Base-by-base conservation (phyloP, 2,329 filamentous ascomycete species). In the Fusarium lateritium region DNA sequence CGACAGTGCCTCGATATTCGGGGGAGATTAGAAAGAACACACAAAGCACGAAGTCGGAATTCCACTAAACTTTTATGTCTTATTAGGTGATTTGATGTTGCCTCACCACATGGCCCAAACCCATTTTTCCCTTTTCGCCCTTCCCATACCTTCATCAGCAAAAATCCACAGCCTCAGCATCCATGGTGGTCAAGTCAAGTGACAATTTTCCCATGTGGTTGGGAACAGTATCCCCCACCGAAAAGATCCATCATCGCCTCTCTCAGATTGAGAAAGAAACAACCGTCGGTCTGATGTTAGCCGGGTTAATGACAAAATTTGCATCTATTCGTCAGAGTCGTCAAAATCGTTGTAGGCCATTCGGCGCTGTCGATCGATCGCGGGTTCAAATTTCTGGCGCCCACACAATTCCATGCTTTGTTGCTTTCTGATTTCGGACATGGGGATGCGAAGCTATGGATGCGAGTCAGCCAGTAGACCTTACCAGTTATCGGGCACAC, bases 301-400 rank as follows among this genome's bases (percentile, higher is more conserved):
- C 21, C 21, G 14, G 33, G 22, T 24, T 19, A 15, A 15, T 15
- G 9, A 7, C 17, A 9, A 39, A 19, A 5, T n/a, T 39, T 9
- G 5, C 11, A 15, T 14, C 61, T 39, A 68, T 21, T 59, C 73
- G 24, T 70, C 49, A 8, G 65, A 74, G 31, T 76, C 28, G 6
- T 76, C 69, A 6, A 69, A 72, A 19, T 73, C 67, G 24, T 70
- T 70, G 11, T 75, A 72, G 26, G 67, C 63, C 22, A 65, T 49
- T 11, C 53, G 66, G 13, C 62, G 54, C 51, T 74, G 66, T 17
- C 43, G 55, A 22, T 74, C 71, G 7, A 69, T 36, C 14, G 60
- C 56, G 7, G 62, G 60, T 8, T 74, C 53, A 7, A 70, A 22
- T 26, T 65, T 62, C 14, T 42, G 36, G n/a, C 31, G 47, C 26